These are phyloP conservation scores for Hypericum androsaemum DNA, from an alignment of 345 rosid species.

Conservation along the genomic window DNA sequence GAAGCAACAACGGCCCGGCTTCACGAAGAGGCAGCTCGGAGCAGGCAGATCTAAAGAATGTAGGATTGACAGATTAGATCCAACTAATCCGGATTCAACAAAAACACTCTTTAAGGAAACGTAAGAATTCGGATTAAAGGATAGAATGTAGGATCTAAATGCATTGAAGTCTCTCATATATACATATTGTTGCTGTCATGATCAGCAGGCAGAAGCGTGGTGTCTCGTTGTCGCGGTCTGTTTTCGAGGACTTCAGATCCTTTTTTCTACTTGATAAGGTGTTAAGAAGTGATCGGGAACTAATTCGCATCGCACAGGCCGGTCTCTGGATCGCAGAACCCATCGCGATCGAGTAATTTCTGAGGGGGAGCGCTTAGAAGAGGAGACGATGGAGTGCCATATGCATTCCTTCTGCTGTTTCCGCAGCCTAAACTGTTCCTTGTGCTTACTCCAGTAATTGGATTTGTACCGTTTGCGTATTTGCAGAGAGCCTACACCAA, in stretches of 20 bases:
- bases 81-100: no score
- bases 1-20: conserved; percentile 26
- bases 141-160: no score
- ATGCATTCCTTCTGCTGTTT: conserved; percentile 68
- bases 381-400: conserved; percentile 83
- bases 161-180: no score
- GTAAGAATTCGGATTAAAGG: no score
- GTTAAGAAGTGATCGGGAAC: neutral
- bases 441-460: conserved; percentile 70
- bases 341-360: conserved; percentile 76
- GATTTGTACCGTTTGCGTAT: conserved; percentile 83
- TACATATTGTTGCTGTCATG: no score
- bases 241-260: no score
- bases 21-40: conserved; percentile 12
- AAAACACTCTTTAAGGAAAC: no score
- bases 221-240: no score
- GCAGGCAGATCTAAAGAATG: no score
- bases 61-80: no score
- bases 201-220: no score
- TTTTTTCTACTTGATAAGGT: no score
- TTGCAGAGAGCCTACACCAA: conserved; percentile 68
- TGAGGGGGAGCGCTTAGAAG: conserved; percentile 73
- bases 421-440: conserved; percentile 85
- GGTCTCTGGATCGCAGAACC: conserved; percentile 58
- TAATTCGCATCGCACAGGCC: conserved; percentile 68